These are phyloP conservation scores for Tricholoma hemisulphureum DNA, from an alignment of 768 basidiomycete species.

Conservation along the genomic window DNA sequence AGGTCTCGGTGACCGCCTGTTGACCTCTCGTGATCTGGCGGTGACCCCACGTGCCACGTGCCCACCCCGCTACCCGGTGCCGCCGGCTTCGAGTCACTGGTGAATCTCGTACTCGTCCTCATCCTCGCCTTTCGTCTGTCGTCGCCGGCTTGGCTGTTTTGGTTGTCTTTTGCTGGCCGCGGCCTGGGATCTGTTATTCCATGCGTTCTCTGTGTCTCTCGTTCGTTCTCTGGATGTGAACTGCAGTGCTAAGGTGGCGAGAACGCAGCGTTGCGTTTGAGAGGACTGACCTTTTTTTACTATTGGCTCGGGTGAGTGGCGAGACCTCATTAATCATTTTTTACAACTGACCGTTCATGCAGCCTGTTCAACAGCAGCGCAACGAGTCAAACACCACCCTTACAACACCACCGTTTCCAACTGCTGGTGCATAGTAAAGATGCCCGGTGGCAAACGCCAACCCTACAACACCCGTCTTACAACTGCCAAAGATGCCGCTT, in stretches of 20 bases:
- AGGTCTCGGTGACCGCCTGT: neutral
- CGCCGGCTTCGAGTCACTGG: neutral
- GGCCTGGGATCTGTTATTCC: neutral
- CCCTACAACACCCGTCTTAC: constrained; percentile 99
- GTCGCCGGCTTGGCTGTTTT: too few relatives aligned
- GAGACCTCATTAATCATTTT: neutral
- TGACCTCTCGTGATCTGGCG: neutral
- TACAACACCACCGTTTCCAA: too few relatives aligned
- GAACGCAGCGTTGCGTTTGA: neutral
- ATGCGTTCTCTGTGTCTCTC: neutral
- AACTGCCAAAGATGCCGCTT: too few relatives aligned
- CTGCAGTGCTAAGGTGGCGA: neutral
- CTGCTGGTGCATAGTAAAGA: too few relatives aligned
- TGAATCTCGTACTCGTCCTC: neutral
- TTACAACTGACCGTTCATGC: neutral
- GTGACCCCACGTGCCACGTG: neutral
- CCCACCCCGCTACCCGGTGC: neutral
- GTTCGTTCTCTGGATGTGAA: neutral
- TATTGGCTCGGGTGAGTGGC: neutral
- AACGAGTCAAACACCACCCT: too few relatives aligned
- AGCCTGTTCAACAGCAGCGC: neutral
- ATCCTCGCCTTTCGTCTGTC: neutral
- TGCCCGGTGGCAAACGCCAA: constrained; percentile 96
- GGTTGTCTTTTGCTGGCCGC: neutral
- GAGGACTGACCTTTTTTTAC: too few relatives aligned